Base-by-base conservation (phyloP, 805 yeast species). In the Pichia sporocuriosa region DNA sequence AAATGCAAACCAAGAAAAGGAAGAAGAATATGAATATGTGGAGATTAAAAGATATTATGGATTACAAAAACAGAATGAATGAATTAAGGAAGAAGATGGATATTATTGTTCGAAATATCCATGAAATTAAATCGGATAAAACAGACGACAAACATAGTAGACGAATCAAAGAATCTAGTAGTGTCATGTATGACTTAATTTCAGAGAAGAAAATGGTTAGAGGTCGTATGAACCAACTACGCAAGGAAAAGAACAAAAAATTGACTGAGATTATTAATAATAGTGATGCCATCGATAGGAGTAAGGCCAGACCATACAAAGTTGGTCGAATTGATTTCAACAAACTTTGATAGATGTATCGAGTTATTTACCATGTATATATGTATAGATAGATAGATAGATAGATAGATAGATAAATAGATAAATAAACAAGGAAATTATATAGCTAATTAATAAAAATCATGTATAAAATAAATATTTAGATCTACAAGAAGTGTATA, bases 211-310 rank as follows among this genome's bases (percentile, higher is more conserved):
- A 17, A 6, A 9, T 15, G 6, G 6, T 39, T 9, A 25, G 42
- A 34, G 42, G 37, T 4, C 37, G 42, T 11, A 39, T 39, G 42
- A 39, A 32, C 16, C 16, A 10, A 19, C 23, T 39, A 20, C 25
- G 42, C 9, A 32, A 28, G 20, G 33, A 39, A 17, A 27, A 28
- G 28, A 25, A 16, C 4, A 11, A 17, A 12, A 20, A 19, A 22
- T 16, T 32, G 6, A 22, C 12, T 3, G 20, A 39, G 28, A 27
- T 39, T 25, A 6, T 32, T n/a, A 16, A 39, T 12, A 25, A 32
- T n/a, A 16, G 33, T 12, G 19, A 32, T 24, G 25, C 9, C 4
- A n/a, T 15, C n/a, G 13, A n/a, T 22, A 24, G 15, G 13, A 15
- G 13, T 6, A 24, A 26, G 15, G 4, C 13, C 25, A 32, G 29